Percentiles rank a stretch among this genome's conserved stretches.
Evolutionary conservation across 2,329 filamentous ascomycete species (phyloP).

Genomic region (Orbilia brochopaga): DNA sequence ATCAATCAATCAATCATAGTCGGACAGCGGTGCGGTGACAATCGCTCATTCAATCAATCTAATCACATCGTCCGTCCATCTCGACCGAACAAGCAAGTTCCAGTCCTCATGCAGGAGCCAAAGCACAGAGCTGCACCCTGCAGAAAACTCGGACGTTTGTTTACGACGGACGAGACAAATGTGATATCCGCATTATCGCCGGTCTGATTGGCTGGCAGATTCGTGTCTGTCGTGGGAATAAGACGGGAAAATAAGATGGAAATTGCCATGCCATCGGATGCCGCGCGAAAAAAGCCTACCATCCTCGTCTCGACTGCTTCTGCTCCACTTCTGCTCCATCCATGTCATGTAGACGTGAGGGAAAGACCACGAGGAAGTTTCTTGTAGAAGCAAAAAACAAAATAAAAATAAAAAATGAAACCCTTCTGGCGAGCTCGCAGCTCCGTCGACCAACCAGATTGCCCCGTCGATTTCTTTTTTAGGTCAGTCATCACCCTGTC

Average conservation of each 20-base stretch:
- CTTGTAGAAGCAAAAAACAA: constrained; percentile 1
- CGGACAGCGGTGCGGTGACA: constrained; percentile 13
- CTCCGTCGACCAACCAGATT: constrained; percentile 35
- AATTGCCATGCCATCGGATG: constrained; percentile 45
- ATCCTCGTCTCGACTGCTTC: constrained; percentile 46
- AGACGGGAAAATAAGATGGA: constrained; percentile 12
- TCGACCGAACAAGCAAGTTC: constrained; percentile 22
- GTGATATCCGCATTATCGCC: constrained; percentile 40
- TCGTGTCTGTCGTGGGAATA: background rate
- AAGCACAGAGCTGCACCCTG: background rate
- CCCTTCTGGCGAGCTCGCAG: constrained; percentile 48
- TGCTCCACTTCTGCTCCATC: constrained; percentile 28
- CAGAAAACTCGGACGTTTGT: constrained; percentile 1
- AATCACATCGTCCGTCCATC: background rate
- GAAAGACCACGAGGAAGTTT: no score
- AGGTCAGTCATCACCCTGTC: constrained; percentile 44
- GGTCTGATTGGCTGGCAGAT: constrained; percentile 25
- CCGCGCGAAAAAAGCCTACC: constrained; percentile 24
- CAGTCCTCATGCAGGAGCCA: constrained; percentile 18
- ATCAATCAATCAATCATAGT: background rate
- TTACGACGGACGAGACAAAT: constrained; percentile 8
- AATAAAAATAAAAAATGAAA: constrained; percentile 15
- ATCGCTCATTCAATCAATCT: constrained; percentile 18
- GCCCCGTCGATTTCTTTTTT: constrained; percentile 47
- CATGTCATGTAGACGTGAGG: background rate